Conservation (phyloP, 371 early-diverging fungal species). For the Gilbertella persicaria region DNA sequence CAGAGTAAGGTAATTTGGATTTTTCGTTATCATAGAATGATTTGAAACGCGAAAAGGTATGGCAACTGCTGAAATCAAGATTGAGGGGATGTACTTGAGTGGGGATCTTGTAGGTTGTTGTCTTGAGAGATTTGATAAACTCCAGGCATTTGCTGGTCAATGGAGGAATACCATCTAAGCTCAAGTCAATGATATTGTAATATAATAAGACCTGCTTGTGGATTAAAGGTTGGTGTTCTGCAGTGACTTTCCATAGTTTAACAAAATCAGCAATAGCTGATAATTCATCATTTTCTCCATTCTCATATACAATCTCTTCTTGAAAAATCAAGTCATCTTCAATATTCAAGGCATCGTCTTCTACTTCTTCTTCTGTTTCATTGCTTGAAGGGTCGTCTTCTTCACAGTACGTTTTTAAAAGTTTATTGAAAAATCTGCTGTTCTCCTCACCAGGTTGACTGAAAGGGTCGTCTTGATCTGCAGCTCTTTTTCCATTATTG, state of each 20-base stretch:
- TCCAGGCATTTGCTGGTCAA: neutral
- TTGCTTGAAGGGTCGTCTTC: neutral
- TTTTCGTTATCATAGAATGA: too few species aligned
- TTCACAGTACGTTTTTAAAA: constrained; percentile 1
- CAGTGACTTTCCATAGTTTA: too few species aligned
- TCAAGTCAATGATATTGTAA: neutral
- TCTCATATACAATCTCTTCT: constrained; percentile 1
- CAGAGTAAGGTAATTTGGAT: too few species aligned
- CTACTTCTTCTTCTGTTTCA: neutral
- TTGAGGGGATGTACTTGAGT: constrained; percentile 1
- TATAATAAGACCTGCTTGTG: neutral
- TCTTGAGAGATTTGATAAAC: neutral
- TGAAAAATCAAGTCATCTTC: constrained; percentile 1
- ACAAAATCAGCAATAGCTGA: neutral
- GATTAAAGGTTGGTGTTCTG: neutral
- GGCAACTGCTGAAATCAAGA: neutral
- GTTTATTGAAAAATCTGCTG: neutral
- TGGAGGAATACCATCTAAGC: neutral
- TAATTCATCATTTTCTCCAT: constrained; percentile 1
- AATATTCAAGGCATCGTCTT: neutral
- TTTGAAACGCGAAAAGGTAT: constrained; percentile 2
- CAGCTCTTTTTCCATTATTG: constrained; percentile 1
- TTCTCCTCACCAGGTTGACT: neutral
- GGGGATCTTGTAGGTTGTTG: neutral
- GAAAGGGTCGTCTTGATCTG: neutral